Evolutionary conservation across 495 filamentous ascomycete genomes (phyloP), one percentile per base, ranked within the genome.

Genomic region (Daldinia decipiens): DNA sequence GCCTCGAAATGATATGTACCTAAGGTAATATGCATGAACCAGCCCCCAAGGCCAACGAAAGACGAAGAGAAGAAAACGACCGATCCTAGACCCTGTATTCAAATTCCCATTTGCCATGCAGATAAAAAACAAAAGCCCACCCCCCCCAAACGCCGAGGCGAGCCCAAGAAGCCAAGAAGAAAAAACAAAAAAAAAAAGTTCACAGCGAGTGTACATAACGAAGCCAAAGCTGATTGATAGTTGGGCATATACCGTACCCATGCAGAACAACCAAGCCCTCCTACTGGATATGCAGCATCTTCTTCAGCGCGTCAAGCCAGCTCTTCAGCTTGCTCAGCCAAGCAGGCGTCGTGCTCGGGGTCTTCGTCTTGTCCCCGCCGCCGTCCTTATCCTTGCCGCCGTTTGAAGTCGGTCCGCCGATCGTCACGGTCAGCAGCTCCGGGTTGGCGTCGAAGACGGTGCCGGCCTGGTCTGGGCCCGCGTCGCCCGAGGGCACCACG

Each of bases 381-480:
- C 56, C 36, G 0, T 39, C 36, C 12, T 39, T 56, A 59, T 65
- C 67, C 27, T 67, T 61, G 19, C 63, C 15, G n/a, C 53, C 53
- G 27, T 59, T 19, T 8, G 78, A 15, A 1, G 79, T 65, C 9
- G 79, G 77, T n/a, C 88, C 89, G 11, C 91, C 90, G 34, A 93
- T 79, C 24, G 85, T 83, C 12, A 93, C 84, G 0, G 86, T 87
- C 61, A 91, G 84, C 43, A 88, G 68, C 61, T 76, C 62, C 3
- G 91, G 91, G 53, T 78, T 85, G 4, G 76, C 74, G 74, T 87
- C 87, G 60, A 75, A 85, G n/a, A 92, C 85, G 53, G 83, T 85
- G 2, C 91, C 91, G 32, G 85, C 86, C 68, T 89, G 88, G 77
- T 92, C 87, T 3, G 75, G 73, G 8, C 54, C 75, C 13, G 76